Evolutionary conservation across 83 land plant species (phyloP), one percentile per base, ranked within the genome.

Genomic region (Larix sibirica): DNA sequence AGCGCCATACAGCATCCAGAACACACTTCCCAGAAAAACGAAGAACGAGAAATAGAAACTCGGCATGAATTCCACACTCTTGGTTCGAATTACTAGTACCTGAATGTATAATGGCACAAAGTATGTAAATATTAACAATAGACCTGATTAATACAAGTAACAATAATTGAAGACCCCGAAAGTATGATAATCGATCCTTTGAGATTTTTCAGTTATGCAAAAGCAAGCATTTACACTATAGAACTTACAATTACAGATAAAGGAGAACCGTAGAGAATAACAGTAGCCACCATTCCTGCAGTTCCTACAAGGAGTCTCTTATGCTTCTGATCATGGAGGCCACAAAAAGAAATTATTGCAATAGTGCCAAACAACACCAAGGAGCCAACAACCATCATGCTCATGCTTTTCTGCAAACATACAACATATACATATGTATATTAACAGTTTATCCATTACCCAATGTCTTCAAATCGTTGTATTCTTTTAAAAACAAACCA

Each of bases 191-290:
- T 33, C 36, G 36, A 33, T 33, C 36, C 36, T 33, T 33, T 33
- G 36, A 33, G 36, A 33, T 33, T 33, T 33, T 33, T 33, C 36
- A 33, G 36, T 33, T 33, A 33, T 33, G 36, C 2, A 33, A 33
- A 33, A 33, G 36, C 3, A 33, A 33, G 36, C 36, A 33, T 33
- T 33, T 33, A 33, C 36, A 33, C 2, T 33, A 33, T 33, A 40
- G 5, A 5, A 2, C 76, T 71, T 20, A 71, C 76, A 71, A 71
- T 71, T 38, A 71, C 76, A 40, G 76, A 71, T 42, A 71, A 42
- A n/a, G 76, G 76, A 20, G 76, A 71, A 28, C 23, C 76, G 21
- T 71, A 71, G 50, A 71, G 76, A n/a, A 71, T 18, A n/a, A 71
- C 76, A 1, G 76, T 71, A 42, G 76, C 76, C 50, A 38, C 76